Evolutionary conservation across 2,329 filamentous ascomycete species (phyloP).

Genomic region (Elsinoe necatrix): DNA sequence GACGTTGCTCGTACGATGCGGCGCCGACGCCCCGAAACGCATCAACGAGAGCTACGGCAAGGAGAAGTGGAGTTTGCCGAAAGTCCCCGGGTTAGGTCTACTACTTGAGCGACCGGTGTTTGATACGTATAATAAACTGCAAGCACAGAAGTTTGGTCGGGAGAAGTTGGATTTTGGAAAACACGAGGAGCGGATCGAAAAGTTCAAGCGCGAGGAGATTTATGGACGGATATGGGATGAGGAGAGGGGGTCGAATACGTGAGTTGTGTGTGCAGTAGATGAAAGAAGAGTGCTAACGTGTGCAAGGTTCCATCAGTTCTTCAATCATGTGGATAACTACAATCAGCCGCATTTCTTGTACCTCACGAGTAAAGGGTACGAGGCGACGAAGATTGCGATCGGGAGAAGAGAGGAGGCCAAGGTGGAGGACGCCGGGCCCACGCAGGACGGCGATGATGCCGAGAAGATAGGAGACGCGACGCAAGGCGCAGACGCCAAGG

Average conservation of each 20-base stretch:
- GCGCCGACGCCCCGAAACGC: conserved; percentile 56
- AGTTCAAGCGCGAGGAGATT: conserved; percentile 87
- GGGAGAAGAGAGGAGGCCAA: background rate
- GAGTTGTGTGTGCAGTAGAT: conserved; percentile 36
- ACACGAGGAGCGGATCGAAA: conserved; percentile 68
- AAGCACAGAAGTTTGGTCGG: conserved; percentile 53
- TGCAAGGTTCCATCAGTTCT: conserved; percentile 39
- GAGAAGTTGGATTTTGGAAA: conserved; percentile 69
- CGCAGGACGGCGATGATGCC: background rate
- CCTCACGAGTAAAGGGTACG: conserved; percentile 41
- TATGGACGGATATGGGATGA: conserved; percentile 86
- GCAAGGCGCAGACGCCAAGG: background rate
- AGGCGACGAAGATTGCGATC: conserved; percentile 31
- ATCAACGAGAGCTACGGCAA: conserved; percentile 68
- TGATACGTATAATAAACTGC: conserved; percentile 73
- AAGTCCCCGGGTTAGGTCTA: conserved; percentile 81
- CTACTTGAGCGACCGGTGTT: conserved; percentile 89
- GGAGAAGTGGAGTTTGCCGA: conserved; percentile 74
- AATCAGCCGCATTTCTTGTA: conserved; percentile 42
- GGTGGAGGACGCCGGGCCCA: background rate
- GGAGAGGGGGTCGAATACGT: conserved; percentile 81
- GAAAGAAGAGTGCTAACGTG: background rate
- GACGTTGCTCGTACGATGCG: conserved; percentile 74
- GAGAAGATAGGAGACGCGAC: background rate
- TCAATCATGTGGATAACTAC: conserved; percentile 44